Conservation (phyloP, 108 stramenopile genomes). For the Nitzschia sp. region DNA sequence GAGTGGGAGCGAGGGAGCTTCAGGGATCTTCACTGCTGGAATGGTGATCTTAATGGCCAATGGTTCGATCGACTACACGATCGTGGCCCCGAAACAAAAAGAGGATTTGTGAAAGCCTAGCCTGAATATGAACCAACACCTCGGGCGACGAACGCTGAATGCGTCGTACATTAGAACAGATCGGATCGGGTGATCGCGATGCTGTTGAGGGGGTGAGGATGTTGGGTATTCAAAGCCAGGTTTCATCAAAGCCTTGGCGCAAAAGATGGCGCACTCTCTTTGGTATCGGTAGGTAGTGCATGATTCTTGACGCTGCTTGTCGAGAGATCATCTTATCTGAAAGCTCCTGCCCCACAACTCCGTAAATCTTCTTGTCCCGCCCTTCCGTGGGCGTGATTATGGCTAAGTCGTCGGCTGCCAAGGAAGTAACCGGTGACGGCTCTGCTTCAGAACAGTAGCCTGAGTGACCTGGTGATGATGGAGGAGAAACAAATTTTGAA, state of each 20-base stretch:
- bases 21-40: conserved; percentile 85
- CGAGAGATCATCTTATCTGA: conserved; percentile 87
- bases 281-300: conserved; percentile 25
- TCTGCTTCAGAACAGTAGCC: conserved; percentile 1
- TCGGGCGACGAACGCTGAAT: background rate
- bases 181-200: background rate
- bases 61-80: conserved; percentile 25
- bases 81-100: conserved; percentile 7
- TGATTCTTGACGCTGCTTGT: conserved; percentile 87
- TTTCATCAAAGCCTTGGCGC: background rate
- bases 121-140: conserved; percentile 1
- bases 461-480: conserved; percentile 27
- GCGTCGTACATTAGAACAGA: conserved; percentile 5
- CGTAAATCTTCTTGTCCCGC: conserved; percentile 1
- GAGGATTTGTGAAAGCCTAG: background rate
- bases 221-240: background rate
- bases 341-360: conserved; percentile 53
- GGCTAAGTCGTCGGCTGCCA: background rate
- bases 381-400: conserved; percentile 12
- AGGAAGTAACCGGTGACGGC: conserved; percentile 28
- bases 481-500: conserved; percentile 34
- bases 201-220: conserved; percentile 25
- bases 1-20: conserved; percentile 22
- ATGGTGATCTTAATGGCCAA: conserved; percentile 79
- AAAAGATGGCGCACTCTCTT: background rate